Evolutionary conservation across 441 rosid genomes (phyloP).

Genomic region (Manihot esculenta): DNA sequence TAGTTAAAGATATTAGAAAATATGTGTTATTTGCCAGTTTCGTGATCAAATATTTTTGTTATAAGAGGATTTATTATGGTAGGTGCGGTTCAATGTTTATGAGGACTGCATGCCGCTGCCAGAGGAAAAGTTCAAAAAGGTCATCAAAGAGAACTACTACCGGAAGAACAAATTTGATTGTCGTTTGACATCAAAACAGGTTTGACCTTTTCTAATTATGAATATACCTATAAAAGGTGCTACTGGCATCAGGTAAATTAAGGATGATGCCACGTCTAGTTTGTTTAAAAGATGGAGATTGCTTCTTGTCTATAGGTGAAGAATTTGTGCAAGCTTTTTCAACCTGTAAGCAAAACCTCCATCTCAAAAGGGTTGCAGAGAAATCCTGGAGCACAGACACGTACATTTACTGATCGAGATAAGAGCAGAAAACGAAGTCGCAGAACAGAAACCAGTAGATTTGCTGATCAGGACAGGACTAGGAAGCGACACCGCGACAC

Average conservation of each 20-base stretch:
- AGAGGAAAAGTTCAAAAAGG: conserved; percentile 29
- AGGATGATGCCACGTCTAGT: neutral
- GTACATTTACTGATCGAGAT: neutral
- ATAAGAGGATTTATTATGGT: conserved; percentile 5
- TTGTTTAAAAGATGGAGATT: conserved; percentile 4
- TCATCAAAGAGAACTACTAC: conserved; percentile 33
- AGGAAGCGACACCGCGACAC: conserved; percentile 5
- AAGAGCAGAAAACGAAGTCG: neutral
- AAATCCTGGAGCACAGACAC: conserved; percentile 3
- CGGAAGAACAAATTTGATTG: conserved; percentile 27
- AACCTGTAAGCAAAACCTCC: conserved; percentile 14
- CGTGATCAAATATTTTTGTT: neutral
- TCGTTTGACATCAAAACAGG: conserved; percentile 30
- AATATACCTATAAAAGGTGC: neutral
- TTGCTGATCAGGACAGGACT: neutral
- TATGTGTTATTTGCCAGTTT: neutral
- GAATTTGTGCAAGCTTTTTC: conserved; percentile 30
- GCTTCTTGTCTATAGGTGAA: conserved; percentile 25
- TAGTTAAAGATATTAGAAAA: neutral
- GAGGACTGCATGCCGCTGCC: conserved; percentile 31
- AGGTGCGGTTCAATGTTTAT: conserved; percentile 30
- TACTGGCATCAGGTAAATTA: neutral
- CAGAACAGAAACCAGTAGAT: conserved; percentile 7
- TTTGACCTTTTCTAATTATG: neutral
- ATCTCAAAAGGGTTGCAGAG: neutral